Base-by-base conservation (phyloP, 75 land plant species). In the Picea sitchensis region DNA sequence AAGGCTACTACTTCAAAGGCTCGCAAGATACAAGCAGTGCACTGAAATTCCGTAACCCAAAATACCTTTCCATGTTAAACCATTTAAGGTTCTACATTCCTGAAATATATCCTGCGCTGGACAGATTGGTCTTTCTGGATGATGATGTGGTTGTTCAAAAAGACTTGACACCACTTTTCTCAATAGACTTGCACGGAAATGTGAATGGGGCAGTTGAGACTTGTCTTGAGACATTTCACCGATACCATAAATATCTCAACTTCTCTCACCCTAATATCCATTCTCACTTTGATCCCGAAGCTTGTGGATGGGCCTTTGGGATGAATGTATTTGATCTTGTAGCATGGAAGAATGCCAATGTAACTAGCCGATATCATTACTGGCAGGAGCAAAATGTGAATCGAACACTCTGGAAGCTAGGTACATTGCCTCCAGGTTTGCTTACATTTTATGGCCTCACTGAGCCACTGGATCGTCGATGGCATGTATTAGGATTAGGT, bases 261-360 rank as follows among this genome's bases (percentile, higher is more conserved):
- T 96, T 96, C 81, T 92, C 98, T 34, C 90, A 92, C 65, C 87
- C 94, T 14, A 79, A 85, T 2, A 87, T 96, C 56, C 86, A 85
- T 77, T 72, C 91, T 20, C 84, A 88, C 67, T 90, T 96, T 77
- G 97, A 96, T 72, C 94, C 97, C 18, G 97, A 96, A 31, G 89
- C 97, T 1, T 96, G 98, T 86, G 94, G 94, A 38, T 96, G 98
- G 98, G 98, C 97, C 23, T 96, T 96, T 80, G 98, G 98, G 38
- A 89, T 96, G 97, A 96, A 96, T 78, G 86, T 96, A 3, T 94
- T 96, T 79, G 96, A 96, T 76, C 80, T 96, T 71, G 85, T 94
- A 17, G 86, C 87, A 30, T 94, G 96, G 98, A 94, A 84, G 79
- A 88, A 86, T 30, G 82, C 72, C 5, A 92, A 96, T 76, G 97